Base-by-base conservation (phyloP, 2,329 filamentous ascomycete species). In the Leptographium lundbergii region DNA sequence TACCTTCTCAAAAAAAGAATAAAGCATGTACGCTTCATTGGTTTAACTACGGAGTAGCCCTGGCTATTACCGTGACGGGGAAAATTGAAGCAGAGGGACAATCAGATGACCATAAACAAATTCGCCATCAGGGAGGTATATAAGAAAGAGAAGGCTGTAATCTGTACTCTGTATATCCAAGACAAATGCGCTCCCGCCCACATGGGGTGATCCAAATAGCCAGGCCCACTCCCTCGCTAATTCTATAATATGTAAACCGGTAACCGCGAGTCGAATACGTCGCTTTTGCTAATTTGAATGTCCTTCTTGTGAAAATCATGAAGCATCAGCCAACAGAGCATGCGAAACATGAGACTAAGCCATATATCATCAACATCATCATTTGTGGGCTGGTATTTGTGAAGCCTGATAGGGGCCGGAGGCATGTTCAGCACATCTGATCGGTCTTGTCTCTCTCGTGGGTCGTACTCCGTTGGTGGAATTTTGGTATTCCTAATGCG, bases 311-410 rank as follows among this genome's bases (percentile, higher is more conserved):
- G 72, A 58, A 82, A 82, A 63, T 82, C 77, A 64, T 83, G 80
- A 61, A 82, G 68, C 69, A 79, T 73, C 58, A 82, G 67, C 81
- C 79, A 82, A 65, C 78, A 81, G 29, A 82, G 70, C 80, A 82
- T 82, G 27, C 79, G 70, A 62, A 82, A 80, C 4, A 81, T 71
- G n/a, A 82, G 68, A 9, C 75, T 76, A 62, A 76, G 78, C 80
- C 79, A 82, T 22, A 81, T 74, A 9, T 75, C 72, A 24, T 67
- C 66, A 2, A 69, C 67, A 32, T 63, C 60, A 27, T 7, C 52
- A 27, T 11, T 22, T 48, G 42, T 47, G 34, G 10, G 57, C 32
- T 25, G 4, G 14, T 47, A 27, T n/a, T 22, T 24, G 4, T 11
- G 9, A 19, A 6, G 9, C 19, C 19, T 11, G 4, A 14, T 13